These are phyloP conservation scores for Lactarius evosmus DNA, from an alignment of 768 basidiomycete genomes.

Conservation along the genomic window DNA sequence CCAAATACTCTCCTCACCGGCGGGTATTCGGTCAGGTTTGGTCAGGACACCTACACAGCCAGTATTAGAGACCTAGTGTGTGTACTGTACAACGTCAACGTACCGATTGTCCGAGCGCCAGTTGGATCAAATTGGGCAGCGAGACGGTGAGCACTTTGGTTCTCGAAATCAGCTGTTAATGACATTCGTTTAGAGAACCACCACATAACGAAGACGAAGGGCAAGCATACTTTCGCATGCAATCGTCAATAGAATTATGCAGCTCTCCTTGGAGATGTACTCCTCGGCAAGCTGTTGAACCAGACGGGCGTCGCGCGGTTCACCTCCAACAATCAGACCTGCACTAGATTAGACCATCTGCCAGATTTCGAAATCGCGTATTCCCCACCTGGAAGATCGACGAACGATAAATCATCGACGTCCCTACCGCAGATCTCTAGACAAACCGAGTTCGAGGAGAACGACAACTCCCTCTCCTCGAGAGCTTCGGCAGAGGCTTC, in stretches of 20 bases:
- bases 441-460: slow-evolving; percentile 39
- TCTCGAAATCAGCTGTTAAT: slow-evolving; percentile 69
- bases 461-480: slow-evolving; percentile 29
- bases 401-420: slow-evolving; percentile 41
- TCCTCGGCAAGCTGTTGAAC: slow-evolving; percentile 54
- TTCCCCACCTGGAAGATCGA: slow-evolving; percentile 40
- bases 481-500: slow-evolving; percentile 36
- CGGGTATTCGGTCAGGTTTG: slow-evolving; percentile 21
- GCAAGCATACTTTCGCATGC: slow-evolving; percentile 58
- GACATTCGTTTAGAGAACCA: background rate
- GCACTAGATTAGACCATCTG: background rate
- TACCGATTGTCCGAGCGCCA: slow-evolving; percentile 69
- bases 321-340: slow-evolving; percentile 59
- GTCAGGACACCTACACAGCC: slow-evolving; percentile 14
- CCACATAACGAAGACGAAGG: background rate
- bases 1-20: slow-evolving; percentile 22
- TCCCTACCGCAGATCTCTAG: slow-evolving; percentile 39
- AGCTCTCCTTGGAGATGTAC: slow-evolving; percentile 61
- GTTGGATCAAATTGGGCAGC: slow-evolving; percentile 58
- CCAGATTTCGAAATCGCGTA: background rate
- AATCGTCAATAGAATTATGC: slow-evolving; percentile 56
- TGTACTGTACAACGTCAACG: slow-evolving; percentile 20
- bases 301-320: slow-evolving; percentile 55
- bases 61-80: background rate
- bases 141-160: slow-evolving; percentile 69